These are phyloP conservation scores for Penicillium diatomitis DNA, from an alignment of 495 filamentous ascomycete species.

Conservation along the genomic window DNA sequence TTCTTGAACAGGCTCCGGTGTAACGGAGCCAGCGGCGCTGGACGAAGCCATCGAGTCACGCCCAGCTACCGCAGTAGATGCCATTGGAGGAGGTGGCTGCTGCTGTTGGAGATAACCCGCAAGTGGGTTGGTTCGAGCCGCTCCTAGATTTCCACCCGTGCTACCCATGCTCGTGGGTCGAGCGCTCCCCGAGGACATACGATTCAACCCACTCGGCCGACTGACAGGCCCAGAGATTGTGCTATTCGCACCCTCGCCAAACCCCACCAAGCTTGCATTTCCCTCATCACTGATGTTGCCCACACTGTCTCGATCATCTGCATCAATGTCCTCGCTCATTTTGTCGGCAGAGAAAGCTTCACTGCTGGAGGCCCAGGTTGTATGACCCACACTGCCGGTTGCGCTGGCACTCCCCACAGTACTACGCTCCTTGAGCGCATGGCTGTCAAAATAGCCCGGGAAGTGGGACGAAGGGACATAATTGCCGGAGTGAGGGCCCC, in stretches of 20 bases:
- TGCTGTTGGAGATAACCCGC: constrained; percentile 19
- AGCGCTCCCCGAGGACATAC: constrained; percentile 23
- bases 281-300: constrained; percentile 75
- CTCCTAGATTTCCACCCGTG: constrained; percentile 23
- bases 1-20: constrained; percentile 28
- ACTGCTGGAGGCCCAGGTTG: constrained; percentile 63
- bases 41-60: constrained; percentile 24
- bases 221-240: constrained; percentile 67
- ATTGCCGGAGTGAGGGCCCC: constrained; percentile 23
- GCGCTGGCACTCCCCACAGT: constrained; percentile 81
- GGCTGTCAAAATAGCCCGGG: constrained; percentile 61
- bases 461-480: constrained; percentile 17
- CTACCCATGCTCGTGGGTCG: constrained; percentile 31
- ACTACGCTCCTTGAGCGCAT: constrained; percentile 59
- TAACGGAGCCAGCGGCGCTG: constrained; percentile 30
- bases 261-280: constrained; percentile 66
- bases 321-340: constrained; percentile 55
- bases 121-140: constrained; percentile 17
- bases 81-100: constrained; percentile 11
- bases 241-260: constrained; percentile 79
- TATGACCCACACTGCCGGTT: constrained; percentile 62
- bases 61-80: not conserved
- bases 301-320: constrained; percentile 50
- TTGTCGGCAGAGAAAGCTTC: constrained; percentile 55
- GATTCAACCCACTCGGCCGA: constrained; percentile 19